Evolutionary conservation across 2,329 filamentous ascomycete genomes (phyloP).

Genomic region (Aplosporella prunicola): DNA sequence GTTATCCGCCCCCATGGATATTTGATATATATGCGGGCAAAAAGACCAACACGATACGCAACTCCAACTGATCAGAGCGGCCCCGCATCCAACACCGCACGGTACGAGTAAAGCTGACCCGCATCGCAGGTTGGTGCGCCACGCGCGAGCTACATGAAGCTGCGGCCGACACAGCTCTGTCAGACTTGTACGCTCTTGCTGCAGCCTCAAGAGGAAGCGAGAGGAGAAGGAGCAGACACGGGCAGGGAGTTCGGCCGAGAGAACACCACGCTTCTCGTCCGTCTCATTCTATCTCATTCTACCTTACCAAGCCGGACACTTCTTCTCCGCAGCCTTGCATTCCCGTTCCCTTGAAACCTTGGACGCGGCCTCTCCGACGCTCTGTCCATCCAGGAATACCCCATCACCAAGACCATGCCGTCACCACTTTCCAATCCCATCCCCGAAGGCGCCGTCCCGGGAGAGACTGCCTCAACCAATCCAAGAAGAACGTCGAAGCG

Average conservation of each 20-base stretch:
- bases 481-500: conserved; percentile 30
- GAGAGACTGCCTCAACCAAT: conserved; percentile 30
- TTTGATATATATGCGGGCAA: too few species aligned
- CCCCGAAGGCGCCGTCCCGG: conserved; percentile 39
- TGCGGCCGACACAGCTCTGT: conserved; percentile 36
- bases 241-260: conserved; percentile 6
- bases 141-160: conserved; percentile 38
- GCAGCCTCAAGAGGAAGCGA: conserved; percentile 6
- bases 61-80: too few species aligned
- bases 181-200: conserved; percentile 19
- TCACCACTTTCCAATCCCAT: conserved; percentile 18
- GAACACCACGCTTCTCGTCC: too few species aligned
- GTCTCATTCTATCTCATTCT: too few species aligned
- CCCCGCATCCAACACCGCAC: too few species aligned
- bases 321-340: conserved; percentile 44
- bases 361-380: conserved; percentile 43
- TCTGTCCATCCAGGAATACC: conserved; percentile 62
- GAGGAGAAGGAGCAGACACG: neutral
- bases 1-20: too few species aligned
- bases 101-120: too few species aligned
- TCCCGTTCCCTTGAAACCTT: conserved; percentile 50
- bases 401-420: conserved; percentile 58
- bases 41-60: too few species aligned
- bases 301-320: conserved; percentile 57
- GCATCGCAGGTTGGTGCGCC: too few species aligned